phyloP scores from a whole-genome alignment of 176 grass and related monocot species.

The Carex parvula region DNA sequence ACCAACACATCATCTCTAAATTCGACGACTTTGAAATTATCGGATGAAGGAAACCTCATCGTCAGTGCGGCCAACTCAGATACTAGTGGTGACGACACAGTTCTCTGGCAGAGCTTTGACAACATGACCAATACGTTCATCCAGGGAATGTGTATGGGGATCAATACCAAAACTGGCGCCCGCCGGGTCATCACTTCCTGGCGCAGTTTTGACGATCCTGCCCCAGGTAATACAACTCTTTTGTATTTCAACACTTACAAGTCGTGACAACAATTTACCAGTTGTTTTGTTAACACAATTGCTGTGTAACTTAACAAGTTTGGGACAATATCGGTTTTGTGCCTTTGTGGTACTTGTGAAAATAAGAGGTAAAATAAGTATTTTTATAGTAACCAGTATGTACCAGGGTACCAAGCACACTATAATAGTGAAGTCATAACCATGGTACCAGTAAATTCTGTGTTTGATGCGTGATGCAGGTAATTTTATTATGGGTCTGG shows the following conservation, averaged over 20 bases:
- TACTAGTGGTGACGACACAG: too few relatives aligned
- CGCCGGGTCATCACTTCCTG: not conserved
- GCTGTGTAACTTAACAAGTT: too few relatives aligned
- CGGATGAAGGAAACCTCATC: constrained; percentile 3
- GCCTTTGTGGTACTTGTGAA: not conserved
- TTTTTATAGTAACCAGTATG: not conserved
- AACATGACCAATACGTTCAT: not conserved
- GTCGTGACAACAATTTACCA: constrained; percentile 33
- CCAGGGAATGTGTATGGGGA: constrained; percentile 8
- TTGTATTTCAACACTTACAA: constrained; percentile 39
- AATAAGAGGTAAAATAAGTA: not conserved
- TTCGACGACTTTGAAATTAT: constrained; percentile 9
- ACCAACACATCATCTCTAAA: not conserved
- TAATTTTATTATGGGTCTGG: constrained; percentile 19
- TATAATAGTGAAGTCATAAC: not conserved
- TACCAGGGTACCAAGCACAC: not conserved
- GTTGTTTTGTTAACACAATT: not conserved
- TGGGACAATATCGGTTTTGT: not conserved
- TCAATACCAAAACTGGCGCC: not conserved
- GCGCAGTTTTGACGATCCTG: not conserved
- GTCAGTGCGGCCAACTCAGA: not conserved
- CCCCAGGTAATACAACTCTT: constrained; percentile 6
- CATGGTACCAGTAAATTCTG: not conserved
- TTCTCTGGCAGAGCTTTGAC: constrained; percentile 26
- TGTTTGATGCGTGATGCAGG: constrained; percentile 50